Evolutionary conservation across 2,329 filamentous ascomycete genomes (phyloP).

Genomic region (Chaetomium olivaceum): DNA sequence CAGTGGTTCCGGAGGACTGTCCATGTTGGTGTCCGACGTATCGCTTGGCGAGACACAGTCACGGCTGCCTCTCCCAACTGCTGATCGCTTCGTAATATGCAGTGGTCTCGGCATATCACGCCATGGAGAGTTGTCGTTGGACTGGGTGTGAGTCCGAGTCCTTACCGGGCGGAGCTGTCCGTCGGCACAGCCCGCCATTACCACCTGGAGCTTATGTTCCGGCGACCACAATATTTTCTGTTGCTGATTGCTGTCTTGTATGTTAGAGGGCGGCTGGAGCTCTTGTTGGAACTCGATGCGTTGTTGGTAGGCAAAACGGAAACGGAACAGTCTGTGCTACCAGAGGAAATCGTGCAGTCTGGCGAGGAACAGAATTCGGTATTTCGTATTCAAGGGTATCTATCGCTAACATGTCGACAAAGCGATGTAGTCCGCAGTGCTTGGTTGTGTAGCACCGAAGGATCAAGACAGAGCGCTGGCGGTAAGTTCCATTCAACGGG

Average conservation of each 20-base stretch:
- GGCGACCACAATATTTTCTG: background rate
- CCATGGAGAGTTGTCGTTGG: background rate
- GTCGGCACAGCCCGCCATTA: background rate
- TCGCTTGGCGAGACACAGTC: slow-evolving; percentile 29
- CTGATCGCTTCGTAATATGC: slow-evolving; percentile 49
- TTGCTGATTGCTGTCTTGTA: background rate
- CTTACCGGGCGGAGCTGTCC: background rate
- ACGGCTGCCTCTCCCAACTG: slow-evolving; percentile 28
- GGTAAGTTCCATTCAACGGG: background rate
- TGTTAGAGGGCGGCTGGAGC: background rate
- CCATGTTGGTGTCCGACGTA: slow-evolving; percentile 34
- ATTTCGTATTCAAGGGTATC: slow-evolving; percentile 21
- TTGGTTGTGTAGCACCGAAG: background rate
- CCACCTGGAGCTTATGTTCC: background rate
- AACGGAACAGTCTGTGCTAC: background rate
- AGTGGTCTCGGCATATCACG: slow-evolving; percentile 45
- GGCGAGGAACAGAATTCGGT: slow-evolving; percentile 6
- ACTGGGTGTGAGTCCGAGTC: background rate
- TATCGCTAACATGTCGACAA: slow-evolving; percentile 24
- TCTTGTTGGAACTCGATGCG: background rate
- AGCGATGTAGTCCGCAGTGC: slow-evolving; percentile 10
- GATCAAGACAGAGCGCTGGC: background rate
- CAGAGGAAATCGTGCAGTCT: background rate
- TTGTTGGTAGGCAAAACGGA: background rate
- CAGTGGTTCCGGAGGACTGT: slow-evolving; percentile 32